Base-by-base conservation (phyloP, 495 filamentous ascomycete genomes). In the Tuber brumale region DNA sequence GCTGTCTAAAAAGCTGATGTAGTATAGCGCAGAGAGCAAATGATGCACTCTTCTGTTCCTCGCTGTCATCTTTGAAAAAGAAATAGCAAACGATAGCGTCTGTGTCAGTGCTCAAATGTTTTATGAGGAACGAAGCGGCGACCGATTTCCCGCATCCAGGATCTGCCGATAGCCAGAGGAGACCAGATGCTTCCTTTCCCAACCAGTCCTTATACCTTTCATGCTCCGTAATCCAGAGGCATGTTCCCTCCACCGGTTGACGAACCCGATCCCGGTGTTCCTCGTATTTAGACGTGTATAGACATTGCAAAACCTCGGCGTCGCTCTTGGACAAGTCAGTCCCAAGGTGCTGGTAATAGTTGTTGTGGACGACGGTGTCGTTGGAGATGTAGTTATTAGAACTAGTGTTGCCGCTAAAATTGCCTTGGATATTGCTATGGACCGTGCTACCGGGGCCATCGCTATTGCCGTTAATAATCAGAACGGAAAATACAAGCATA, bases 21-120 rank as follows among this genome's bases (percentile, higher is more conserved):
- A 86, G 77, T 10, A 87, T 76, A 21, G 83, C 80, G 31, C 71
- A 82, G 12, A 86, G 72, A 10, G 85, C 85, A 76, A 74, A 69
- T 12, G 76, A 45, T 14, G 72, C 75, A 35, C 45, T 18, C 42
- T 72, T 81, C 9, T 80, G 81, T 5, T 69, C 43, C 35, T 80
- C 75, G 69, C 80, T 76, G n/a, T 77, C 82, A 72, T 85, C 83
- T 66, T 86, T 42, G 7, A 42, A 42, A 42, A 42, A 42, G 41
- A 42, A 42, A 73, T 85, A 83, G 71, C 83, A 85, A 18, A 85
- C 76, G 21, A 82, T 80, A 10, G 79, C 23, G 76, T 8, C 81
- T 77, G 23, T 76, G 81, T 9, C 76, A 70, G n/a, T 66, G 79
- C 3, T 42, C 51, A 75, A 9, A 69, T 85, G 82, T 72, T 85